Base-by-base conservation (phyloP, 2,329 filamentous ascomycete species). In the Alternaria postmessia region DNA sequence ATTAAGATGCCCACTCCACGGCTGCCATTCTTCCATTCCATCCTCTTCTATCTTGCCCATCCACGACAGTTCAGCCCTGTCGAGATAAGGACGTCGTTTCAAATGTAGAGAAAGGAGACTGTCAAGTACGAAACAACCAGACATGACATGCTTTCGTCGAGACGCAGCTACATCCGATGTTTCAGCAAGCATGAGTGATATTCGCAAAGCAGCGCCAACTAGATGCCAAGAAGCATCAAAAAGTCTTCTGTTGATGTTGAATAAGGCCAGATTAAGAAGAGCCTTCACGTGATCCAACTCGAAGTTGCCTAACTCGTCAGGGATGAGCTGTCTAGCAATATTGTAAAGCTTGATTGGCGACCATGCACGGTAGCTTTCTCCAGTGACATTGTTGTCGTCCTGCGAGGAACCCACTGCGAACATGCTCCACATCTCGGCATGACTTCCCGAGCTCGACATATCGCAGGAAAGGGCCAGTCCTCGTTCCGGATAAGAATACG, bases 21-120 rank as follows among this genome's bases (percentile, higher is more conserved):
- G 87, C 64, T 90, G 87, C 89, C 89, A 92, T 78, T 92, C 89
- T 69, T 92, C 90, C 28, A 89, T 78, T 1, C 88, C 88, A 68
- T 91, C 88, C 73, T 91, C 88, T 34, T 86, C 82, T 4, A 90
- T 78, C 4, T 79, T 76, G 5, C 83, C 83, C 34, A 82, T 72
- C 34, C 76, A 74, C 20, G 79, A 75, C 32, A 86, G 69, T 53
- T 86, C 83, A 11, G 81, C 80, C 11, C 76, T 72, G 55, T 79
- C 78, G 3, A 89, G 78, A 69, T 85, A 84, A 3, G 85, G 81
- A 12, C 80, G 75, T 32, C 81, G 80, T 18, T 82, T 77, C 4
- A 88, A 77, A 4, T 84, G 79, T 20, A 85, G 73, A 12, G 85
- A 83, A 9, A 88, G 72, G 7, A 88, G 73, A 11, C 84, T 87